These are phyloP conservation scores for Phytopythium mirpurense DNA, from an alignment of 352 stramenopile genomes.

Conservation along the genomic window DNA sequence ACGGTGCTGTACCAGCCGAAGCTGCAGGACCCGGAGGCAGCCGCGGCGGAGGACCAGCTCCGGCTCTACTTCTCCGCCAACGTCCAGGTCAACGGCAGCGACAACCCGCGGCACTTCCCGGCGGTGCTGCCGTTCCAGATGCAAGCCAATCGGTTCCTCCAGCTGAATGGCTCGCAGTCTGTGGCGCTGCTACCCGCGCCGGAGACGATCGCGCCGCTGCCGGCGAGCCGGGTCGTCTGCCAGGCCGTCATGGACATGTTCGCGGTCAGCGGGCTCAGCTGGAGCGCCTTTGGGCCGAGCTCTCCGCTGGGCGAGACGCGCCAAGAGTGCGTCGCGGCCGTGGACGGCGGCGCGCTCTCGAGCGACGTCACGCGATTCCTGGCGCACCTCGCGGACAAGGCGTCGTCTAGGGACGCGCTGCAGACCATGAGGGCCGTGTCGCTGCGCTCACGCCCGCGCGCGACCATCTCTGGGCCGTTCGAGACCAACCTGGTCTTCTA, in stretches of 20 bases:
- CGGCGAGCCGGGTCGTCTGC: slow-evolving; percentile 22
- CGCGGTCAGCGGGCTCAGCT: slow-evolving; percentile 22
- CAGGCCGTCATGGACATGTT: slow-evolving; percentile 46
- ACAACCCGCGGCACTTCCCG: slow-evolving; percentile 25
- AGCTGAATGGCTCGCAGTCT: slow-evolving; percentile 8
- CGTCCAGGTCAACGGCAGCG: slow-evolving; percentile 15
- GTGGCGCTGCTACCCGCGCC: neutral
- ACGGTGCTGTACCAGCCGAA: slow-evolving; percentile 34
- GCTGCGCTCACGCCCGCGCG: slow-evolving; percentile 39
- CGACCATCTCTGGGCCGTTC: slow-evolving; percentile 31
- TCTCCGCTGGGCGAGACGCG: slow-evolving; percentile 21
- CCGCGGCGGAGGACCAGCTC: slow-evolving; percentile 24
- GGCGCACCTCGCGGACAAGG: slow-evolving; percentile 21
- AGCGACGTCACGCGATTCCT: slow-evolving; percentile 27
- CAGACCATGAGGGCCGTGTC: slow-evolving; percentile 30
- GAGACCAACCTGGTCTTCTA: slow-evolving; percentile 71
- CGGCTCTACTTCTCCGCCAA: slow-evolving; percentile 35
- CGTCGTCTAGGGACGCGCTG: slow-evolving; percentile 28
- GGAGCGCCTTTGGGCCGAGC: slow-evolving; percentile 32
- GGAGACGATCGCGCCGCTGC: slow-evolving; percentile 4
- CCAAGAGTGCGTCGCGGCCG: slow-evolving; percentile 18
- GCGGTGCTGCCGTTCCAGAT: slow-evolving; percentile 53
- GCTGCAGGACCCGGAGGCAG: slow-evolving; percentile 10
- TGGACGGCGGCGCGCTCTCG: slow-evolving; percentile 21
- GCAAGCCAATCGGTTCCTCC: slow-evolving; percentile 45